Evolutionary conservation across 2,329 filamentous ascomycete genomes (phyloP).

Genomic region (Colletotrichum godetiae): DNA sequence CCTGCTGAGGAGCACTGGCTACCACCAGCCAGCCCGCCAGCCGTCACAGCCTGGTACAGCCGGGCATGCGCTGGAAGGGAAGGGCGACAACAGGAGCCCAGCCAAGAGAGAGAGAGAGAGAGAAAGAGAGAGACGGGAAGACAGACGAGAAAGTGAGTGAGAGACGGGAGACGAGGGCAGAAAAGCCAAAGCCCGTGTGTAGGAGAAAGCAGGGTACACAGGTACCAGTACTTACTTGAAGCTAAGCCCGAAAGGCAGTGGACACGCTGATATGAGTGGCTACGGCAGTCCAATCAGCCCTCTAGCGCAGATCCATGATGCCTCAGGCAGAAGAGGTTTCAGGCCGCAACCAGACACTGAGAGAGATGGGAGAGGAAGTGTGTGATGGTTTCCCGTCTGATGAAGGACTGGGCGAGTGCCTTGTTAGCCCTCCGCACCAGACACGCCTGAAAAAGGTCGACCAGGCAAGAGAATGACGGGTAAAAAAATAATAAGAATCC

Average conservation of each 20-base stretch:
- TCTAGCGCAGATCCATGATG: slow-evolving; percentile 22
- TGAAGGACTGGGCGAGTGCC: slow-evolving; percentile 30
- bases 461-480: slow-evolving; percentile 7
- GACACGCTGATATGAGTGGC: slow-evolving; percentile 37
- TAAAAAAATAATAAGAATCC: not conserved
- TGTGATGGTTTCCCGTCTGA: slow-evolving; percentile 23
- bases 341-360: slow-evolving; percentile 35
- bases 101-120: not conserved
- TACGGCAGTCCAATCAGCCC: slow-evolving; percentile 27
- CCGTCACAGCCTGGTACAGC: slow-evolving; percentile 11
- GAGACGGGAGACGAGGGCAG: slow-evolving; percentile 26
- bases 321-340: slow-evolving; percentile 36
- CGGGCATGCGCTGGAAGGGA: not conserved
- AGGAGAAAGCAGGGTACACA: slow-evolving; percentile 30
- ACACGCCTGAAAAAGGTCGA: slow-evolving; percentile 8
- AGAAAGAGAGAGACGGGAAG: not conserved
- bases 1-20: slow-evolving; percentile 29
- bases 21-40: slow-evolving; percentile 13
- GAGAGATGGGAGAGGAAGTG: not conserved
- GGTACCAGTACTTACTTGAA: slow-evolving; percentile 37
- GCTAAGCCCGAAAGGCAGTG: slow-evolving; percentile 37
- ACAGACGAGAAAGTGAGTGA: slow-evolving; percentile 2
- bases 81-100: not conserved
- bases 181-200: slow-evolving; percentile 35
- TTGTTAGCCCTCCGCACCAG: slow-evolving; percentile 31